These are phyloP conservation scores for Hemileccinum impolitum DNA, from an alignment of 768 basidiomycete genomes.

Conservation along the genomic window DNA sequence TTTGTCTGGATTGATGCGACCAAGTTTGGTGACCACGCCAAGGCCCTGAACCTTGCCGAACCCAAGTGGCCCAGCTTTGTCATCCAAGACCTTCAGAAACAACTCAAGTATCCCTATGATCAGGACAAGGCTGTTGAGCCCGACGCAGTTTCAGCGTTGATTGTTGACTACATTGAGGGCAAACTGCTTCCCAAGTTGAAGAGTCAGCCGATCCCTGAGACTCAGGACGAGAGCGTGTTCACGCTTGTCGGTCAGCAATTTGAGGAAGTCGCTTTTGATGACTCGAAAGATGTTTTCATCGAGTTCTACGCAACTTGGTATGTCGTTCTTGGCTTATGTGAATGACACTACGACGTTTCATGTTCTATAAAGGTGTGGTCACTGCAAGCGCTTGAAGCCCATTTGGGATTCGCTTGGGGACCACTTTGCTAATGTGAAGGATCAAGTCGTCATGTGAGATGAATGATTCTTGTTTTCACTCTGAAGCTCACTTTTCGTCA, in stretches of 20 bases:
- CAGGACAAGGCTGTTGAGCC: conserved; percentile 61
- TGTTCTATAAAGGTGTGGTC: conserved; percentile 64
- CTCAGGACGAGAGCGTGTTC: conserved; percentile 80
- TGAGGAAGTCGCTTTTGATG: conserved; percentile 81
- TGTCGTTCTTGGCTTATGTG: conserved; percentile 25
- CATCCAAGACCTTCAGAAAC: conserved; percentile 77
- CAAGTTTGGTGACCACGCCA: conserved; percentile 95
- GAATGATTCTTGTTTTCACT: not conserved
- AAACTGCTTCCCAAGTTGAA: conserved; percentile 82
- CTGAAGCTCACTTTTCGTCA: conserved; percentile 28
- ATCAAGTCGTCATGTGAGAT: conserved; percentile 73
- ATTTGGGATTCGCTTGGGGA: conserved; percentile 90
- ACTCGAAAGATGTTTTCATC: conserved; percentile 90
- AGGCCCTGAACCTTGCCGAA: conserved; percentile 84
- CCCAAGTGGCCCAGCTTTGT: conserved; percentile 93
- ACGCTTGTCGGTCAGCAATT: conserved; percentile 87
- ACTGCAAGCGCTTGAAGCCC: conserved; percentile 96
- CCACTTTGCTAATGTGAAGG: conserved; percentile 71
- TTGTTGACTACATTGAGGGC: conserved; percentile 65
- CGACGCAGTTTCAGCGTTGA: conserved; percentile 54
- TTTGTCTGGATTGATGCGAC: conserved; percentile 98
- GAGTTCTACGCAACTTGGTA: conserved; percentile 98
- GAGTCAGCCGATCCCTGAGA: conserved; percentile 80
- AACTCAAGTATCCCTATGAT: conserved; percentile 87
- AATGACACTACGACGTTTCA: not conserved